A percentile compares a stretch with the other conserved stretches of the same genome.
phyloP scores from a whole-genome alignment of 805 yeast species.

The Debaryomyces hansenii region DNA sequence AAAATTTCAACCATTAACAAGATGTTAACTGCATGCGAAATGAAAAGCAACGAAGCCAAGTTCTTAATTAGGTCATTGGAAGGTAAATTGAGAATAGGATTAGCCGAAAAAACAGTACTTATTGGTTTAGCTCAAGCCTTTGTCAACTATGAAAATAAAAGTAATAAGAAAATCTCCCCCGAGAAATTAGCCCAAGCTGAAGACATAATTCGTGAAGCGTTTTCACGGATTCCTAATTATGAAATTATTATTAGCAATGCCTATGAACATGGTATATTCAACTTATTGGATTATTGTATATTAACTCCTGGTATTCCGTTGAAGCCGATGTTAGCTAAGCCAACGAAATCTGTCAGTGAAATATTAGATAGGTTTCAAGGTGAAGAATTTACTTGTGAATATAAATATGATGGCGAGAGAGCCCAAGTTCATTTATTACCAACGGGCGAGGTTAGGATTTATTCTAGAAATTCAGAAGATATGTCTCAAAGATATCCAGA shows the following conservation, averaged over 20 bases:
- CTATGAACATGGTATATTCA: slow-evolving; percentile 63
- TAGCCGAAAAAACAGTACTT: slow-evolving; percentile 91
- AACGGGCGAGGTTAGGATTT: slow-evolving; percentile 69
- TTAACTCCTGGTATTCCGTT: slow-evolving; percentile 91
- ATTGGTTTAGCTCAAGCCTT: slow-evolving; percentile 84
- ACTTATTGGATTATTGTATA: slow-evolving; percentile 65
- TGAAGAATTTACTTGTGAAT: slow-evolving; percentile 88
- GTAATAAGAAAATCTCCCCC: slow-evolving; percentile 24
- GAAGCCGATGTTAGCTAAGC: slow-evolving; percentile 98
- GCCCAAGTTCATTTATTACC: slow-evolving; percentile 85
- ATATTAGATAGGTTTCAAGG: slow-evolving; percentile 86
- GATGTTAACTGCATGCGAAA: slow-evolving; percentile 82
- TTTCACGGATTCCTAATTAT: slow-evolving; percentile 87
- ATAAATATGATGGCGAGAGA: slow-evolving; percentile 96
- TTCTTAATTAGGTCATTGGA: slow-evolving; percentile 86
- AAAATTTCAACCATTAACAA: slow-evolving; percentile 80
- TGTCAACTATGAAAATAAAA: slow-evolving; percentile 52
- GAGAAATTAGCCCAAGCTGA: slow-evolving; percentile 66
- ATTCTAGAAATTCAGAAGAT: slow-evolving; percentile 93
- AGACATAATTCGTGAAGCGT: slow-evolving; percentile 78
- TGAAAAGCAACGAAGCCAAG: slow-evolving; percentile 73
- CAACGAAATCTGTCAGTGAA: slow-evolving; percentile 91
- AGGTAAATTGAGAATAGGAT: slow-evolving; percentile 88
- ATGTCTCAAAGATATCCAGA: slow-evolving; percentile 97
- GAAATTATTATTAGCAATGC: slow-evolving; percentile 71